Base-by-base conservation (phyloP, 2,329 filamentous ascomycete genomes). In the Trematosphaeria pertusa region DNA sequence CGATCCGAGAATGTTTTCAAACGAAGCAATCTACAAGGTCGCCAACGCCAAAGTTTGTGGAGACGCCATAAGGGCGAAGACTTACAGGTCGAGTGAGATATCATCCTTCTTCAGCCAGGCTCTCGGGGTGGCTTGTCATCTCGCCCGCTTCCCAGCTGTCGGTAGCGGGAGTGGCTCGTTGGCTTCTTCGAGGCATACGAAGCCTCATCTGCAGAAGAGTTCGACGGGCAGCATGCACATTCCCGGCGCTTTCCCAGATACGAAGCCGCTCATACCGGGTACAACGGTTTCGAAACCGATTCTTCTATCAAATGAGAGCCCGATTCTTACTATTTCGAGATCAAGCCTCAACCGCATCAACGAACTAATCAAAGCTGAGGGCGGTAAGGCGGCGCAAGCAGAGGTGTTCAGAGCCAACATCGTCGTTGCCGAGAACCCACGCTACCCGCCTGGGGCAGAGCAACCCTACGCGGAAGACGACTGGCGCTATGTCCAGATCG, bases 371-470 rank as follows among this genome's bases (percentile, higher is more conserved):
- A 80, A 75, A 42, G 71, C 73, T 3, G 78, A 75, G n/a, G 82
- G 82, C 15, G 83, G 84, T n/a, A 84, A 81, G 52, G 78, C 82
- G 0, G 85, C 91, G 3, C 79, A 84, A 17, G 82, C 88, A 3
- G 84, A 88, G 30, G 86, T 90, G 1, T 99, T 97, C 69, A 84
- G 94, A 37, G 91, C 91, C 20, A 99, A 99, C 61, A 85, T 99
- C 42, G 82, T 96, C 7, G 74, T 97, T 28, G 82, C 81, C 34
- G 67, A 72, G 58, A 73, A 74, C 52, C 72, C 62, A 21, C 59
- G 63, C 54, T 75, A 53, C 50, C 65, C 70, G 34, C 72, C 75
- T n/a, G 72, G 75, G 37, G 64, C 68, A 4, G 77, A 81, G 47
- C 71, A 80, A 19, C 78, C 90, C 0, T 97, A 94, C 68, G 80